Conservation (phyloP, 352 stramenopile genomes). For the Phytophthora rubi region DNA sequence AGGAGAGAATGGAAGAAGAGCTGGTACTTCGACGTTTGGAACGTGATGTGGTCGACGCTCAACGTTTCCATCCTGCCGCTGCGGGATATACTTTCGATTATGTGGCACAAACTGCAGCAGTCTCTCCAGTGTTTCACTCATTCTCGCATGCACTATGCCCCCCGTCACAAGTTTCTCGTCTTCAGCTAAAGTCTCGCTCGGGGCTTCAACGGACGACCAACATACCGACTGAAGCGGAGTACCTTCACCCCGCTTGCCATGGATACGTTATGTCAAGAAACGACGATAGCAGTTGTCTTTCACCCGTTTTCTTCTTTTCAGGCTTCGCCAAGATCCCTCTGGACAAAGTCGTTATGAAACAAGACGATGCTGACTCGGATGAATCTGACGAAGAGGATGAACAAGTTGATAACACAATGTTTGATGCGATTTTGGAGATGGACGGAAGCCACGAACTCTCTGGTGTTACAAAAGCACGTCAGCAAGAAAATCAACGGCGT, state of each 20-base stretch:
- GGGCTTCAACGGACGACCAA: constrained; percentile 25
- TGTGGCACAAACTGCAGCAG: constrained; percentile 3
- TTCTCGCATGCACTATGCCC: constrained; percentile 61
- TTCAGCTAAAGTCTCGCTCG: constrained; percentile 19
- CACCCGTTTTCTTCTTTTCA: constrained; percentile 72
- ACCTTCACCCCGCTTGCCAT: constrained; percentile 62
- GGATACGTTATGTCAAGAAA: constrained; percentile 57
- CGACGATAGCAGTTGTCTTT: constrained; percentile 51
- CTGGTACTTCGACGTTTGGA: constrained; percentile 68
- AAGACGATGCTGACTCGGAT: constrained; percentile 36
- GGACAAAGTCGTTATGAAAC: constrained; percentile 50
- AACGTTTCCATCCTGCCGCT: constrained; percentile 54
- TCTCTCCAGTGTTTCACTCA: constrained; percentile 60
- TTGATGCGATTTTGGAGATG: constrained; percentile 14
- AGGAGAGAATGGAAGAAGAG: constrained; percentile 68
- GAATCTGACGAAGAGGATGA: constrained; percentile 39
- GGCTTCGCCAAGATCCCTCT: constrained; percentile 67
- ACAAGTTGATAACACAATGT: constrained; percentile 8
- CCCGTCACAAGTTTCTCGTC: constrained; percentile 33
- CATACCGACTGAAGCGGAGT: constrained; percentile 32
- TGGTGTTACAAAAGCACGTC: constrained; percentile 19
- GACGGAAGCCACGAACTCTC: constrained; percentile 18
- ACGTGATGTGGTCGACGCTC: constrained; percentile 60
- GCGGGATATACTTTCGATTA: constrained; percentile 62
- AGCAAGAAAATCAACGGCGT: constrained; percentile 35